A percentile compares a stretch with the other conserved stretches of the same genome.
Evolutionary conservation across 257 asterid species (phyloP).

Genomic region (Forsythia suspensa): DNA sequence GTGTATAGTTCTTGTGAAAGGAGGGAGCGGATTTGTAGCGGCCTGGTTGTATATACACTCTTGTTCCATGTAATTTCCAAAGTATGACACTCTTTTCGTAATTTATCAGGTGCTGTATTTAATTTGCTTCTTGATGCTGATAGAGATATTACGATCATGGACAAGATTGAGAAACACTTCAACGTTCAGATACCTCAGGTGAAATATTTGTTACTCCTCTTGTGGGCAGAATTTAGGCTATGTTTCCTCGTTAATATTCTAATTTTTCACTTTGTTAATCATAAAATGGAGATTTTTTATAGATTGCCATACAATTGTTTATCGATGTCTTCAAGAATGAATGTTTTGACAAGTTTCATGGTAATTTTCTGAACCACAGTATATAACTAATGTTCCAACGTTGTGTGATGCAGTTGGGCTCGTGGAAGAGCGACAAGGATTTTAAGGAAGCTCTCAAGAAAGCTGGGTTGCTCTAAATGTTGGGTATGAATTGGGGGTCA

Average conservation of each 20-base stretch:
- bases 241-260: neutral
- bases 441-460: slow-evolving; percentile 54
- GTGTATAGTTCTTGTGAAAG: neutral
- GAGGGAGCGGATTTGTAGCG: neutral
- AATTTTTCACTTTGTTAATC: neutral
- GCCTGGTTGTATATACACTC: neutral
- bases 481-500: neutral
- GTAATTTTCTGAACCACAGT: neutral
- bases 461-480: slow-evolving; percentile 57
- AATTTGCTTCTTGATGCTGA: slow-evolving; percentile 37
- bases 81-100: slow-evolving; percentile 4
- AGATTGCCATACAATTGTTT: neutral
- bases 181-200: slow-evolving; percentile 52
- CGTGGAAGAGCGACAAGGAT: slow-evolving; percentile 47
- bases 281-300: neutral
- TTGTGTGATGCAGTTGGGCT: slow-evolving; percentile 46
- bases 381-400: neutral
- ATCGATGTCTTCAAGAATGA: no score
- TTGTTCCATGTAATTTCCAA: neutral
- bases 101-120: slow-evolving; percentile 53
- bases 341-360: neutral
- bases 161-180: slow-evolving; percentile 63
- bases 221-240: neutral
- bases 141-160: slow-evolving; percentile 39
- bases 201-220: neutral